A percentile compares a stretch with the other conserved stretches of the same genome.
Evolutionary conservation across 2,329 filamentous ascomycete species (phyloP).

Genomic region (Arthrobotrys entomopaga): DNA sequence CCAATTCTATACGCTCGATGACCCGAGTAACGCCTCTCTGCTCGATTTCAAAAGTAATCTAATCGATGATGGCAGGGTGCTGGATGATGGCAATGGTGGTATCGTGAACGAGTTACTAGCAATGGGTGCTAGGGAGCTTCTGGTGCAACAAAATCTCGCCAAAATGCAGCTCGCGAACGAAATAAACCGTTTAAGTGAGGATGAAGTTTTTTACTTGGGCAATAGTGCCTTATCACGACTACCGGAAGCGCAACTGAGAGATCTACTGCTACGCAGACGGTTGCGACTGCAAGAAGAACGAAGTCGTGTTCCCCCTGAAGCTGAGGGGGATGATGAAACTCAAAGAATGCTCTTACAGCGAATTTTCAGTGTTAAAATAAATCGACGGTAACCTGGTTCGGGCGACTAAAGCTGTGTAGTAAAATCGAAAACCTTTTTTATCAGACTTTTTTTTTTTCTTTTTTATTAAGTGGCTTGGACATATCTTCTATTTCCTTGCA

Average conservation of each 20-base stretch:
- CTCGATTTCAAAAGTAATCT: not conserved
- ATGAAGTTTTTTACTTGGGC: not conserved
- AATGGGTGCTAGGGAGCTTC: slow-evolving; percentile 5
- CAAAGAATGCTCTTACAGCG: no score
- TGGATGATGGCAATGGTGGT: not conserved
- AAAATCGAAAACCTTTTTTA: no score
- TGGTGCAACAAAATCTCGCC: not conserved
- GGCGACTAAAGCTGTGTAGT: no score
- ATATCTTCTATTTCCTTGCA: no score
- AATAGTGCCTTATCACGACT: not conserved
- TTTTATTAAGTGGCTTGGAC: no score
- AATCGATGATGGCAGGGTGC: no score
- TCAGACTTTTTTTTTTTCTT: no score
- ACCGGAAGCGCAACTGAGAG: not conserved
- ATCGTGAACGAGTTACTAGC: not conserved
- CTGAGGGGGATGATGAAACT: no score
- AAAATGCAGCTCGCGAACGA: slow-evolving; percentile 5
- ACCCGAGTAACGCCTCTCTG: not conserved
- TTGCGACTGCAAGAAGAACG: not conserved
- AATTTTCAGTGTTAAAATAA: no score
- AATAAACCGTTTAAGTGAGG: not conserved
- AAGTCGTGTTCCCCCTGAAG: no score
- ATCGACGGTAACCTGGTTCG: not conserved
- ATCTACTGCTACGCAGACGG: not conserved
- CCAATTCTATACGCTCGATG: not conserved